Evolutionary conservation across 2,329 filamentous ascomycete species (phyloP).

Genomic region (Aspergillus vadensis): DNA sequence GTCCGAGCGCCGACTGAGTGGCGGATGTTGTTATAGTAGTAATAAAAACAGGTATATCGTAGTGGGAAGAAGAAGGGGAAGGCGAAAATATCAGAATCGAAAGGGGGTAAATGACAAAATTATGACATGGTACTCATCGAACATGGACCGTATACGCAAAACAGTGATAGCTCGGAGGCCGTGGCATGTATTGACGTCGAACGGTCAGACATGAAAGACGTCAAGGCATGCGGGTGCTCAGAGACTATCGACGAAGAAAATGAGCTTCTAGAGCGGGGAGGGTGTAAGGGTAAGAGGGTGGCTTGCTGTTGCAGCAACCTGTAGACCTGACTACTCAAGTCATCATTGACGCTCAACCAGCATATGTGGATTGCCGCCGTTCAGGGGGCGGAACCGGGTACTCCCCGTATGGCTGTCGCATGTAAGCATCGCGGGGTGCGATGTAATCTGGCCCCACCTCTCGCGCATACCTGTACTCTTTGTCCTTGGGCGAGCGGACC

Average conservation of each 20-base stretch:
- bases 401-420: slow-evolving; percentile 23
- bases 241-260: background rate
- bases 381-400: slow-evolving; percentile 21
- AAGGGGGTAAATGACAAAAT: background rate
- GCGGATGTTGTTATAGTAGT: background rate
- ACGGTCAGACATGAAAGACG: background rate
- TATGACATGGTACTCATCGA: background rate
- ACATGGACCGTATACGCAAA: background rate
- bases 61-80: background rate
- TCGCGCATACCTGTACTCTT: slow-evolving; percentile 33
- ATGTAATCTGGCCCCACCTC: slow-evolving; percentile 30
- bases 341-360: slow-evolving; percentile 10
- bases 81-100: background rate
- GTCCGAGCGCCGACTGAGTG: background rate
- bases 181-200: background rate
- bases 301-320: too few species aligned
- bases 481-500: slow-evolving; percentile 25
- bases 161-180: background rate
- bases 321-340: too few species aligned
- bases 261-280: background rate
- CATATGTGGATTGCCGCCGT: slow-evolving; percentile 32
- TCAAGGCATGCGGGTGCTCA: background rate
- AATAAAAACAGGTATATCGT: background rate
- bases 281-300: background rate
- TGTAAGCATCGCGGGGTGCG: slow-evolving; percentile 19